Base-by-base conservation (phyloP, 2,329 filamentous ascomycete species). In the Pyricularia sp. region DNA sequence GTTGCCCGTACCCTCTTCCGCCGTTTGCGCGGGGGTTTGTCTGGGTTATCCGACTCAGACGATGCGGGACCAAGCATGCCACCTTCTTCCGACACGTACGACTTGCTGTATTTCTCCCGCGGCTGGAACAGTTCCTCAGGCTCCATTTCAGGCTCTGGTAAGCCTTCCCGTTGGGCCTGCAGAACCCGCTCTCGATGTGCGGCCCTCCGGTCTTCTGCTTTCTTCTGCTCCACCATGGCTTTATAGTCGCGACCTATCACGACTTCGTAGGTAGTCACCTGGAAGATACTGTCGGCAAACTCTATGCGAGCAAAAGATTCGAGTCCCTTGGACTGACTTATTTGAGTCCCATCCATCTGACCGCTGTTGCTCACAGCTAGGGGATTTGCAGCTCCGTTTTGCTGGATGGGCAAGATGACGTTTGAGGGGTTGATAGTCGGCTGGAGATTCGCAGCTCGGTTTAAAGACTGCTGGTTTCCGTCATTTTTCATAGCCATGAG, bases 271-370 rank as follows among this genome's bases (percentile, higher is more conserved):
- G 88, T 91, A 63, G 86, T 90, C 85, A 93, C 89, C 75, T 90
- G 89, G 73, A 90, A 92, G 65, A 86, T 83, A 71, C 88, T 88
- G 77, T 93, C 89, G 69, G 83, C 81, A 72, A 93, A 92, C 70
- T 87, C 84, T 67, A 93, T 78, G 64, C 80, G 78, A 59, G 83
- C 83, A 72, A 84, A 85, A 3, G 82, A 84, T 70, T 84, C 81
- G 16, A 85, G 74, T 62, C 75, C 76, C 68, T 79, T 78, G 31
- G 40, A 49, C 19, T 6, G 40, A n/a, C 16, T n/a, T n/a, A 19
- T 49, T 5, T 49, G 40, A n/a, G 40, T 2, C 16, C 40, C 40
- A 49, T 16, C 19, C 40, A 75, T 16, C 73, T 73, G 49, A 73
- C 57, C 70, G 55, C 75, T 72, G 65, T 72, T 74, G 66, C 71